Conservation (phyloP, 768 basidiomycete genomes). For the Lactarius deliciosus region DNA sequence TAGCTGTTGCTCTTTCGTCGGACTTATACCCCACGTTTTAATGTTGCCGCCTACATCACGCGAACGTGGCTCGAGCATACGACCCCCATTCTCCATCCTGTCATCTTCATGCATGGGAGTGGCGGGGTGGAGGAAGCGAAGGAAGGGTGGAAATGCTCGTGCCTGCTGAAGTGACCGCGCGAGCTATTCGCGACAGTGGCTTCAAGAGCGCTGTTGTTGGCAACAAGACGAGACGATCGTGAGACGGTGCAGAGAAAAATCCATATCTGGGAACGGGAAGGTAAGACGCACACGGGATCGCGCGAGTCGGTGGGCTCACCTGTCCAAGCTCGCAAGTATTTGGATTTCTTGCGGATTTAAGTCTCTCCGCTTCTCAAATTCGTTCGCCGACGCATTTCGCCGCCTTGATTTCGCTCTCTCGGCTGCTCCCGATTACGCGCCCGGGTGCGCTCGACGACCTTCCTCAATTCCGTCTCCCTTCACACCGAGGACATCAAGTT, state of each 20-base stretch:
- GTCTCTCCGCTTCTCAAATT: conserved; percentile 61
- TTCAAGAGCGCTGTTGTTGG: conserved; percentile 61
- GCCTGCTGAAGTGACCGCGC: conserved; percentile 41
- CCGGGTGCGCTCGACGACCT: conserved; percentile 89
- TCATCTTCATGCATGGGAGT: conserved; percentile 61
- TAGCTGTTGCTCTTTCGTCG: no score
- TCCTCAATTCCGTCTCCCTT: conserved; percentile 94
- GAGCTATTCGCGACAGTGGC: conserved; percentile 47
- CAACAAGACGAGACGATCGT: conserved; percentile 80
- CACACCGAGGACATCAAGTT: conserved; percentile 87
- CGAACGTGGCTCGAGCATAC: conserved; percentile 72
- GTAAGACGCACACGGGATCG: background rate
- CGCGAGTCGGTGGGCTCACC: conserved; percentile 50
- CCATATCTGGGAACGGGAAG: conserved; percentile 61
- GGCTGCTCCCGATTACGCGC: conserved; percentile 58
- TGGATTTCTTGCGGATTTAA: conserved; percentile 74
- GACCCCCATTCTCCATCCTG: conserved; percentile 91
- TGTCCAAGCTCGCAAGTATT: conserved; percentile 76
- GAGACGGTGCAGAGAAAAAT: conserved; percentile 77
- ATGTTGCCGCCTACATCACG: conserved; percentile 80
- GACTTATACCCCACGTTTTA: conserved; percentile 65
- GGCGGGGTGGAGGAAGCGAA: conserved; percentile 43
- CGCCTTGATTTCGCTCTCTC: conserved; percentile 59
- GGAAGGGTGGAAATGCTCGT: conserved; percentile 48
- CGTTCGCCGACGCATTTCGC: conserved; percentile 56